These are phyloP conservation scores for Cephalotrichum gorgonifer DNA, from an alignment of 2,329 filamentous ascomycete species.

Conservation along the genomic window DNA sequence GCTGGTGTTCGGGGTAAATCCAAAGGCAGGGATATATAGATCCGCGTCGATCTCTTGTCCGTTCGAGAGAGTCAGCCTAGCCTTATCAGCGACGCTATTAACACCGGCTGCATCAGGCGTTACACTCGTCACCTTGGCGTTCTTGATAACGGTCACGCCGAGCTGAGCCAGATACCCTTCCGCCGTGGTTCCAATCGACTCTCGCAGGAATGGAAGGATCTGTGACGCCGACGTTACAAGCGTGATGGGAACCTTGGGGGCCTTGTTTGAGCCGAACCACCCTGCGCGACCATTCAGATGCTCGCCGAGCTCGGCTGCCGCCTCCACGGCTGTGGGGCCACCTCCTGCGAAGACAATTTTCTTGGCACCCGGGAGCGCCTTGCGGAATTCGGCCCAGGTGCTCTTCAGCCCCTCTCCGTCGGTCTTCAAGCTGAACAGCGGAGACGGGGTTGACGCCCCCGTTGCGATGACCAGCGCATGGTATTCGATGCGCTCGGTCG, in stretches of 20 bases:
- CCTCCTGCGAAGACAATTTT: conserved; percentile 42
- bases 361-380: conserved; percentile 26
- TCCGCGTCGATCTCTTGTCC: conserved; percentile 29
- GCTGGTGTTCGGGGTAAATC: conserved; percentile 27
- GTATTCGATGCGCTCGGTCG: conserved; percentile 19
- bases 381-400: conserved; percentile 27
- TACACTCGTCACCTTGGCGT: conserved; percentile 23
- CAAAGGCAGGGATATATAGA: conserved; percentile 36
- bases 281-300: conserved; percentile 35
- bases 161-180: conserved; percentile 29
- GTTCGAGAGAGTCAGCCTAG: conserved; percentile 25
- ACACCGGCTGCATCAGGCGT: conserved; percentile 18
- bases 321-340: conserved; percentile 39
- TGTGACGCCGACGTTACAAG: conserved; percentile 26
- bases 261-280: conserved; percentile 20
- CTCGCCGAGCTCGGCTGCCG: conserved; percentile 41
- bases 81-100: conserved; percentile 13
- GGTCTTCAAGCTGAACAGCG: conserved; percentile 26
- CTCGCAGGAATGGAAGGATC: conserved; percentile 29
- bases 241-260: conserved; percentile 30
- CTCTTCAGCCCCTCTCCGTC: conserved; percentile 20
- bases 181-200: conserved; percentile 25
- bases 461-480: conserved; percentile 38
- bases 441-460: conserved; percentile 32
- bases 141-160: conserved; percentile 35